These are phyloP conservation scores for Fusarium musae DNA, from an alignment of 2,329 filamentous ascomycete species.

Conservation along the genomic window DNA sequence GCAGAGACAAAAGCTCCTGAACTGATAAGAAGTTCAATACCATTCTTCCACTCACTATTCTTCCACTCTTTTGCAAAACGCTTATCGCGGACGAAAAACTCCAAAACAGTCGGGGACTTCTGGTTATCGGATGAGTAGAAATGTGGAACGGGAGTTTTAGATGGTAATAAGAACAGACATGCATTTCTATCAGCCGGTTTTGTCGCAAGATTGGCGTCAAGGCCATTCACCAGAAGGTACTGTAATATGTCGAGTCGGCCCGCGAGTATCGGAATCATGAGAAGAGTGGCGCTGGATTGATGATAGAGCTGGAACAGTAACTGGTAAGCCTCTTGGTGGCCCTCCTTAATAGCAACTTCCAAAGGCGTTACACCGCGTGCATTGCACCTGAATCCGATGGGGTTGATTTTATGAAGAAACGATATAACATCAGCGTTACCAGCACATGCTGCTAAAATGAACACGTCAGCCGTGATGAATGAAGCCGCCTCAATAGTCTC, in stretches of 20 bases:
- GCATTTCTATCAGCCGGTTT: accelerated
- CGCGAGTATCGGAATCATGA: background rate
- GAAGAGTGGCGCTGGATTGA: background rate
- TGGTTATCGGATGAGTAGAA: too few relatives aligned
- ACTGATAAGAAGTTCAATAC: accelerated
- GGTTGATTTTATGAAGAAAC: accelerated
- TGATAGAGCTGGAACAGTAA: background rate
- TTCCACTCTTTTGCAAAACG: too few relatives aligned
- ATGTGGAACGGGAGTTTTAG: too few relatives aligned
- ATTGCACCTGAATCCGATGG: accelerated
- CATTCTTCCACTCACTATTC: too few relatives aligned
- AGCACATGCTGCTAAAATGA: background rate
- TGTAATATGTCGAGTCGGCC: accelerated
- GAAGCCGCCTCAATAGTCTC: accelerated
- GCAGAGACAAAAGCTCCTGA: accelerated
- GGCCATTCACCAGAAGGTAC: accelerated
- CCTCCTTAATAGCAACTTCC: background rate
- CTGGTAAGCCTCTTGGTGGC: background rate
- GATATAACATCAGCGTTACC: background rate
- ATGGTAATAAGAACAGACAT: accelerated
- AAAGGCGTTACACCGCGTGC: background rate
- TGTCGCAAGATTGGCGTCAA: accelerated
- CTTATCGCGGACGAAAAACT: too few relatives aligned
- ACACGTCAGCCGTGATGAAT: accelerated
- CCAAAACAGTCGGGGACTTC: background rate